Percentiles rank a stretch among this genome's conserved stretches.
Conservation (phyloP, 1,284 basidiomycete genomes). For the Pascua sp. region DNA sequence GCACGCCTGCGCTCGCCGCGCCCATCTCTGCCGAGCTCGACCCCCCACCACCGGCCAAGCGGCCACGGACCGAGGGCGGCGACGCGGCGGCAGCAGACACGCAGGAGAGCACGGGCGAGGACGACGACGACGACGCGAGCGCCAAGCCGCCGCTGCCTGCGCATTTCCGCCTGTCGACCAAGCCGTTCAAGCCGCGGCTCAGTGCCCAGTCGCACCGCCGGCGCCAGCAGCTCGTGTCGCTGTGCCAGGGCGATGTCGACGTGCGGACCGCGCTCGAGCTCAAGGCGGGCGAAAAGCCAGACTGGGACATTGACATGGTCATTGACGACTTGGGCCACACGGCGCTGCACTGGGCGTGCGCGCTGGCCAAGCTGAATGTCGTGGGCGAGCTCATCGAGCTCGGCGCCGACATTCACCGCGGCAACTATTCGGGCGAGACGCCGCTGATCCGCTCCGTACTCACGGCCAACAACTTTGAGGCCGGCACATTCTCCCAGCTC, state of each 20-base stretch:
- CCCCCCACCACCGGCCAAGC: conserved; percentile 27
- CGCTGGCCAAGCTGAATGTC: conserved; percentile 68
- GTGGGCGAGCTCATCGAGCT: conserved; percentile 65
- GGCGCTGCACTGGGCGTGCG: conserved; percentile 87
- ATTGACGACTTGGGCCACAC: conserved; percentile 95
- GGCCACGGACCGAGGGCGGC: conserved; percentile 5
- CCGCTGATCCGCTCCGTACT: conserved; percentile 89
- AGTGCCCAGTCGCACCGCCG: conserved; percentile 54
- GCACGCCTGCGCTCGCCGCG: conserved; percentile 11
- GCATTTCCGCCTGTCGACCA: conserved; percentile 63
- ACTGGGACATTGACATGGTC: conserved; percentile 69
- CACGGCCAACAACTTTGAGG: conserved; percentile 80
- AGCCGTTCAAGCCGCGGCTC: conserved; percentile 60
- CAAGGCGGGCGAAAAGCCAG: conserved; percentile 14
- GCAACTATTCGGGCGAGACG: conserved; percentile 92
- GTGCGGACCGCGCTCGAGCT: conserved; percentile 29
- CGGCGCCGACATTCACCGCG: conserved; percentile 80
- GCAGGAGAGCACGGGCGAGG: conserved; percentile 22
- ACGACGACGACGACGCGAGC: conserved; percentile 29
- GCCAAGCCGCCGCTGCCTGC: conserved; percentile 38
- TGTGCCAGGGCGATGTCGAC: conserved; percentile 34
- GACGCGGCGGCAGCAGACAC: conserved; percentile 3
- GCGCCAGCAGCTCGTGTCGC: conserved; percentile 31
- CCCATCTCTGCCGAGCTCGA: conserved; percentile 9
- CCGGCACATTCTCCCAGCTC: conserved; percentile 66